phyloP scores from a whole-genome alignment of 192 early-diverging fungal genomes.

The Pilobolus umbonatus region DNA sequence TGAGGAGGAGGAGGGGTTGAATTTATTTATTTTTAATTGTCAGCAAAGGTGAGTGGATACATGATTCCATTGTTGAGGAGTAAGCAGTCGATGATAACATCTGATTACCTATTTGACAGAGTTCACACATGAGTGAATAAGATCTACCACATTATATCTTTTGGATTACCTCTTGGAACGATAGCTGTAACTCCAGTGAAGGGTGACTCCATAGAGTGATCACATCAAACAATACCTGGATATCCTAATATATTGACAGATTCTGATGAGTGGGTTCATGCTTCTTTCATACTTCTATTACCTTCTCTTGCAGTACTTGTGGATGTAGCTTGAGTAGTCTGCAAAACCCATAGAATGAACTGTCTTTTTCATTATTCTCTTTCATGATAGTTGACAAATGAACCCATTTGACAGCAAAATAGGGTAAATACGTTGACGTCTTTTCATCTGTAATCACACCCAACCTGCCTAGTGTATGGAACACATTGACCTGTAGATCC shows the following conservation, averaged over 20 bases:
- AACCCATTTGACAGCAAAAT: conserved; percentile 83
- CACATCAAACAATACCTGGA: conserved; percentile 3
- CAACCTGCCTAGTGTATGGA: conserved; percentile 93
- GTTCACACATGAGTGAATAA: too few species aligned
- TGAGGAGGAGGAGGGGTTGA: too few species aligned
- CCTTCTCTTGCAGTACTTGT: conserved; percentile 55
- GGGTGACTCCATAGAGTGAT: conserved; percentile 12
- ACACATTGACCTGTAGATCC: conserved; percentile 84
- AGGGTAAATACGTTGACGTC: conserved; percentile 75
- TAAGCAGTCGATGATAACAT: too few species aligned
- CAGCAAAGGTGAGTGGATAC: too few species aligned
- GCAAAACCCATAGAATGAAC: conserved; percentile 80
- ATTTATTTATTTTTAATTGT: too few species aligned
- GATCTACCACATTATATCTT: too few species aligned
- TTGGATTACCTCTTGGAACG: too few species aligned
- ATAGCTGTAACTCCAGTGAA: conserved; percentile 6
- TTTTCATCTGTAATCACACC: conserved; percentile 76
- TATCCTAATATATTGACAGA: neutral
- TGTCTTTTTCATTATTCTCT: conserved; percentile 93
- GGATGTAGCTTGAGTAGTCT: conserved; percentile 86
- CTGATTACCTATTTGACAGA: too few species aligned
- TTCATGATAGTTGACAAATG: conserved; percentile 65
- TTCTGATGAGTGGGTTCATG: too few species aligned
- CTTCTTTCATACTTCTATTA: too few species aligned
- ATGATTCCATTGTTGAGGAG: too few species aligned